Percentiles rank a stretch among this genome's conserved stretches.
These are phyloP conservation scores for Fusarium miscanthi DNA, from an alignment of 2,329 filamentous ascomycete genomes.

Conservation along the genomic window DNA sequence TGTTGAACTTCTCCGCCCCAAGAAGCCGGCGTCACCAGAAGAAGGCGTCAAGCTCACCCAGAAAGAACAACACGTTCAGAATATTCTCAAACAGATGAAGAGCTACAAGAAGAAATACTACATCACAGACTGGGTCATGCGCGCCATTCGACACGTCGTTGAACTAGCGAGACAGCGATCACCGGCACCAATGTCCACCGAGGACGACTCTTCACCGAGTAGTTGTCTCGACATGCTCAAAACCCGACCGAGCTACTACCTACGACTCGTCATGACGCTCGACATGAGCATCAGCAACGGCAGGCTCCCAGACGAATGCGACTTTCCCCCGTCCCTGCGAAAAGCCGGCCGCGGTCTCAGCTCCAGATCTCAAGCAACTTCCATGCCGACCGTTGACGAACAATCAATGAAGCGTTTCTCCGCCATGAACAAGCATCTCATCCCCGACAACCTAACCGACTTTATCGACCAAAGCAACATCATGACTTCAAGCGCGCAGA, in stretches of 20 bases:
- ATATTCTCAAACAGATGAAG: slow-evolving; percentile 40
- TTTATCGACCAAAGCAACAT: fast-evolving
- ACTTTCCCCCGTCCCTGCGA: slow-evolving; percentile 35
- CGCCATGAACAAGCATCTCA: slow-evolving; percentile 3
- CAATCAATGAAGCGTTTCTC: slow-evolving; percentile 6
- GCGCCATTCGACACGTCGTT: slow-evolving; percentile 37
- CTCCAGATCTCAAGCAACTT: background rate
- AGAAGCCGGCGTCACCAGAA: background rate
- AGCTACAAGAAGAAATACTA: slow-evolving; percentile 38
- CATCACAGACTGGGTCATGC: slow-evolving; percentile 42
- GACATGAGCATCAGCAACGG: slow-evolving; percentile 44
- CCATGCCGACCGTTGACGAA: background rate
- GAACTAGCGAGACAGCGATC: slow-evolving; percentile 28
- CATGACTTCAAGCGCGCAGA: background rate
- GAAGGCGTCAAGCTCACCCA: background rate
- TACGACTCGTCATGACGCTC: slow-evolving; percentile 38
- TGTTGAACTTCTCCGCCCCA: slow-evolving; percentile 34
- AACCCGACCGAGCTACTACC: slow-evolving; percentile 28
- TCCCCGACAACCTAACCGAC: background rate
- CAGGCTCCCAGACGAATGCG: slow-evolving; percentile 38
- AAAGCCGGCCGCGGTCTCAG: background rate
- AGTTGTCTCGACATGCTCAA: slow-evolving; percentile 39
- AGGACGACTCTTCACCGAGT: background rate
- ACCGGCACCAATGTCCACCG: background rate
- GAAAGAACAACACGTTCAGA: slow-evolving; percentile 38